Base-by-base conservation (phyloP, 495 filamentous ascomycete genomes). In the Clavariopsis aquatica region DNA sequence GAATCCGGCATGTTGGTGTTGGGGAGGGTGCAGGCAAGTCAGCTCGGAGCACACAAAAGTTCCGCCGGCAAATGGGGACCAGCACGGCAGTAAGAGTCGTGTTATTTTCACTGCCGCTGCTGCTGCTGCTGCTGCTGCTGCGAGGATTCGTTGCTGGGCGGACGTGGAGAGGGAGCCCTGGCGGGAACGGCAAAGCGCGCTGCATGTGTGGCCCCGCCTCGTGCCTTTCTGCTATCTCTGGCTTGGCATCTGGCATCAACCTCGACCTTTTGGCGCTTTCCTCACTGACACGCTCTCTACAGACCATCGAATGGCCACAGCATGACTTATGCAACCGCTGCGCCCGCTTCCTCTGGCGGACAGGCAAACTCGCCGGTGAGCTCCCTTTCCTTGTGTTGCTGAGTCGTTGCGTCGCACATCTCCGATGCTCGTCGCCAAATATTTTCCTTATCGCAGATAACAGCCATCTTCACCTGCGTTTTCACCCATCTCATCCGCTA, bases 331-430 rank as follows among this genome's bases (percentile, higher is more conserved):
- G 77, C 84, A 55, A 84, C 84, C 41, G 84, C 86, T 10, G 87
- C 87, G 24, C 87, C 86, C 9, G 87, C 88, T 28, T 87, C 86
- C 0, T 83, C 82, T 49, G 87, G 84, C 64, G 86, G 86, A 49
- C 83, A 84, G 68, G 84, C 83, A 28, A 87, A 84, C 63, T 84
- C 82, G 62, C 80, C 87, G 66, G 89, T 91, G 79, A 83, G 88
- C 81, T 41, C 53, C 28, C 36, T 46, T 52, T 27, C 57, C 20
- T 51, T 46, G 13, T n/a, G n/a, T n/a, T n/a, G n/a, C n/a, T n/a
- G n/a, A 36, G 56, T 41, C 53, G 26, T 57, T 28, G 46, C 13
- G 64, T 28, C 28, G 41, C 29, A 19, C 45, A 29, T 4, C 49
- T 24, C 27, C 19, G 13, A 0, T 12, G 31, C 47, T 22, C 34